Evolutionary conservation across 495 filamentous ascomycete genomes (phyloP).

Genomic region (Neurospora sp.): DNA sequence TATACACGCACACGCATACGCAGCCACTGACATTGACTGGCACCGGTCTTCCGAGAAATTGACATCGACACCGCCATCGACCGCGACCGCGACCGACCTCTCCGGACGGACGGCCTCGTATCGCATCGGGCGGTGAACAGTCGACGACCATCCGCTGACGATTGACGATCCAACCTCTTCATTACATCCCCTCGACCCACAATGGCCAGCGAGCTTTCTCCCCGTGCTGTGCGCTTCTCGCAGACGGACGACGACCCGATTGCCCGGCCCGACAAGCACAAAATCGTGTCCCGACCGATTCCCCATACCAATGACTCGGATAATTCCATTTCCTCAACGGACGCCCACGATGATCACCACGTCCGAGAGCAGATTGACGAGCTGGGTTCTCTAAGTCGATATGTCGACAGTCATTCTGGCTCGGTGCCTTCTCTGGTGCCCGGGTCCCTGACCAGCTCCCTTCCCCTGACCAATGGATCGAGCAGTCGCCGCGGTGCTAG

Average conservation of each 20-base stretch:
- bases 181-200: neutral
- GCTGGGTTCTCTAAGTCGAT: constrained; percentile 32
- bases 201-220: constrained; percentile 36
- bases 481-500: constrained; percentile 18
- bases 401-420: constrained; percentile 27
- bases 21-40: neutral
- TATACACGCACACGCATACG: neutral
- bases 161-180: neutral
- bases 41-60: neutral
- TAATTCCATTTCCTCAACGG: constrained; percentile 54
- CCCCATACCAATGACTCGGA: constrained; percentile 51
- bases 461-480: constrained; percentile 20
- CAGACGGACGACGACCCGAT: constrained; percentile 26
- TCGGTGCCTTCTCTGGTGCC: constrained; percentile 27
- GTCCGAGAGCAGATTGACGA: constrained; percentile 38
- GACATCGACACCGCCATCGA: neutral
- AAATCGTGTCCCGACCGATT: constrained; percentile 31
- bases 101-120: neutral
- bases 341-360: constrained; percentile 40
- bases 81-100: neutral
- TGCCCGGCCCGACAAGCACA: constrained; percentile 24
- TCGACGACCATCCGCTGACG: neutral
- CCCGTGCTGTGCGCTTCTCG: constrained; percentile 44
- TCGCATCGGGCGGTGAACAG: neutral
- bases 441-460: constrained; percentile 24